Percentiles rank a stretch among this genome's conserved stretches.
Evolutionary conservation across 371 early-diverging fungal genomes (phyloP).

Genomic region (Apophysomyces sp.): DNA sequence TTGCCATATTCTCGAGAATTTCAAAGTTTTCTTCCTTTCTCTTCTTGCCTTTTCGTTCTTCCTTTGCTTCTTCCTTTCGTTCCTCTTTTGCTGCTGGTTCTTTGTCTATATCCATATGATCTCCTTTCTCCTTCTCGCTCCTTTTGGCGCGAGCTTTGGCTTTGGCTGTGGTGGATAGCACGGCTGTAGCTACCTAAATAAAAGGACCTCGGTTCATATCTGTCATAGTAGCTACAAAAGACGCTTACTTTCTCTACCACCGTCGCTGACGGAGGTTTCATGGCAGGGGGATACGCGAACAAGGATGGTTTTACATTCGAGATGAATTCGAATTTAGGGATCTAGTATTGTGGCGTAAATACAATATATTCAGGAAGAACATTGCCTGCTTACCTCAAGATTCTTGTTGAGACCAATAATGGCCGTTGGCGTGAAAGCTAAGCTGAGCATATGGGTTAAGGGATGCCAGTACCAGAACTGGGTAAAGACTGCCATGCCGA

Average conservation of each 20-base stretch:
- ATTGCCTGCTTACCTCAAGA: slow-evolving; percentile 51
- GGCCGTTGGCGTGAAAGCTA: slow-evolving; percentile 94
- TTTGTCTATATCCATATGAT: slow-evolving; percentile 50
- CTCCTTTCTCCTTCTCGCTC: slow-evolving; percentile 69
- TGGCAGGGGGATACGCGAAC: slow-evolving; percentile 90
- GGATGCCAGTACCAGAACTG: slow-evolving; percentile 99
- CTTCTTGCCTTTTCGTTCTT: slow-evolving; percentile 48
- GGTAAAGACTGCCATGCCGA: slow-evolving; percentile 95
- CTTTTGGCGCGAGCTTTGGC: slow-evolving; percentile 89
- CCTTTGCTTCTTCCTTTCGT: slow-evolving; percentile 48
- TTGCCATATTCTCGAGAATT: slow-evolving; percentile 81
- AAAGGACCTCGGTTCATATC: neutral
- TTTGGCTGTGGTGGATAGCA: slow-evolving; percentile 94
- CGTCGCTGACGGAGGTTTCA: slow-evolving; percentile 68
- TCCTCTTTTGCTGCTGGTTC: slow-evolving; percentile 49
- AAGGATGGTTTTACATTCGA: slow-evolving; percentile 86
- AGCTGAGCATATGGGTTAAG: slow-evolving; percentile 89
- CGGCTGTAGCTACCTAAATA: slow-evolving; percentile 87
- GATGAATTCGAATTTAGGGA: slow-evolving; percentile 84
- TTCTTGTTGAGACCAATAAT: slow-evolving; percentile 93
- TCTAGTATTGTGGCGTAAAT: slow-evolving; percentile 25
- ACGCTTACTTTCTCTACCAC: slow-evolving; percentile 59
- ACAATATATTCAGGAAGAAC: neutral
- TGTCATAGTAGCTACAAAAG: slow-evolving; percentile 20
- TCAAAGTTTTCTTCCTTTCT: slow-evolving; percentile 74